Evolutionary conservation across 2,329 filamentous ascomycete species (phyloP), one percentile per base, ranked within the genome.

Genomic region (Spiromastix sp.): DNA sequence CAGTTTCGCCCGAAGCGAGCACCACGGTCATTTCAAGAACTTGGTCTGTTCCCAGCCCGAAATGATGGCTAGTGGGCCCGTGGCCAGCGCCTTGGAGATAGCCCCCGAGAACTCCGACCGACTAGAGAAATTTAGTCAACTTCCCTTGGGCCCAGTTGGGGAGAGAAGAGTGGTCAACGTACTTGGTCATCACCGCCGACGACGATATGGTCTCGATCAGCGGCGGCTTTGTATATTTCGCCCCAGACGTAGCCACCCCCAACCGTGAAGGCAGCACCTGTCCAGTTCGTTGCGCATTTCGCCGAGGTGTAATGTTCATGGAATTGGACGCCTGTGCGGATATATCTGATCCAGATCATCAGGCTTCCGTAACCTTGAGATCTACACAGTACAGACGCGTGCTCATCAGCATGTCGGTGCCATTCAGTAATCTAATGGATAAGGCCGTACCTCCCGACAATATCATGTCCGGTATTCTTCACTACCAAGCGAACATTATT

Each of bases 71-170:
- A 1, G 80, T 58, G 0, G 66, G 57, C 1, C 65, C 67, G 46
- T 77, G 72, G 0, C 77, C 77, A 9, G 73, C 77, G 4, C 74
- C 74, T 48, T 75, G 71, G 2, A 61, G 66, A 44, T 71, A 80
- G 1, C 75, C 75, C 10, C 76, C 76, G 0, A 70, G 67, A 5
- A 74, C 44, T 1, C 74, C 74, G 4, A 79, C 74, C 0, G 66
- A 32, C n/a, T n/a, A n/a, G n/a, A n/a, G n/a, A n/a, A n/a, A n/a
- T n/a, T n/a, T n/a, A n/a, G n/a, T n/a, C n/a, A n/a, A n/a, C n/a
- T n/a, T n/a, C n/a, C n/a, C n/a, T n/a, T n/a, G n/a, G n/a, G n/a
- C n/a, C n/a, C n/a, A n/a, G n/a, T n/a, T n/a, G n/a, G n/a, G n/a
- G n/a, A n/a, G n/a, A n/a, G n/a, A n/a, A n/a, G n/a, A n/a, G n/a